Evolutionary conservation across 2,329 filamentous ascomycete species (phyloP).

Genomic region (Colletotrichum graminicola): DNA sequence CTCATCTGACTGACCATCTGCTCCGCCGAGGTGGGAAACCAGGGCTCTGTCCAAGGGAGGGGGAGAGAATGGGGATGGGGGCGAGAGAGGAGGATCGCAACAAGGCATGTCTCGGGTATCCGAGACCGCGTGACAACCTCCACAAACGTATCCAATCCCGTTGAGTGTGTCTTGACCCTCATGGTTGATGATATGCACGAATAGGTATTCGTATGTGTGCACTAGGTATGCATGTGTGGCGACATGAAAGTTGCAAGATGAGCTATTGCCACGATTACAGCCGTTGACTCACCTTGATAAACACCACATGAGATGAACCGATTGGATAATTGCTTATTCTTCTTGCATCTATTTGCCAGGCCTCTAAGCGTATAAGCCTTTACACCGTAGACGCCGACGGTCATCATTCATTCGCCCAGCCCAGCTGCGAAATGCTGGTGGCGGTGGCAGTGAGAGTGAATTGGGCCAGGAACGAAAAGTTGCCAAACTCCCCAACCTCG

Average conservation of each 20-base stretch:
- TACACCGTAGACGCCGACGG: not conserved
- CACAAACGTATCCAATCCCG: conserved; percentile 23
- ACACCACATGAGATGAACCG: conserved; percentile 6
- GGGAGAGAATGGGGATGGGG: not conserved
- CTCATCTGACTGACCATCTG: not conserved
- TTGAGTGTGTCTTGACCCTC: conserved; percentile 2
- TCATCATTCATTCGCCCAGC: conserved; percentile 4
- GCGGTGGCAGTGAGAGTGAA: conserved; percentile 40
- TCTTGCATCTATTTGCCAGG: not conserved
- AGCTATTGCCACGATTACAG: conserved; percentile 6
- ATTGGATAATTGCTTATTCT: not conserved
- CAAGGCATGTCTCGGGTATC: conserved; percentile 33
- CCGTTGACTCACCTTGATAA: not conserved
- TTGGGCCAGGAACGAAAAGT: not conserved
- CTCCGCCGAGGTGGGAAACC: conserved; percentile 1
- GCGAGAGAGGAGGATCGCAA: not conserved
- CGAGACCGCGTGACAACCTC: conserved; percentile 13
- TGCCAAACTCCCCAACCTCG: not conserved
- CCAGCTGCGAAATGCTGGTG: conserved; percentile 24
- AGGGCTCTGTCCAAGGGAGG: conserved; percentile 6
- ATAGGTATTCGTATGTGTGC: no score
- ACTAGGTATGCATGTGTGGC: conserved; percentile 10
- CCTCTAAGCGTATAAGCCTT: not conserved
- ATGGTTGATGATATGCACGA: not conserved
- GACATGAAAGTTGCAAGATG: conserved; percentile 34